Percentiles rank a stretch among this genome's conserved stretches.
phyloP scores from a whole-genome alignment of 75 land plant species.

The Cryptomeria japonica region DNA sequence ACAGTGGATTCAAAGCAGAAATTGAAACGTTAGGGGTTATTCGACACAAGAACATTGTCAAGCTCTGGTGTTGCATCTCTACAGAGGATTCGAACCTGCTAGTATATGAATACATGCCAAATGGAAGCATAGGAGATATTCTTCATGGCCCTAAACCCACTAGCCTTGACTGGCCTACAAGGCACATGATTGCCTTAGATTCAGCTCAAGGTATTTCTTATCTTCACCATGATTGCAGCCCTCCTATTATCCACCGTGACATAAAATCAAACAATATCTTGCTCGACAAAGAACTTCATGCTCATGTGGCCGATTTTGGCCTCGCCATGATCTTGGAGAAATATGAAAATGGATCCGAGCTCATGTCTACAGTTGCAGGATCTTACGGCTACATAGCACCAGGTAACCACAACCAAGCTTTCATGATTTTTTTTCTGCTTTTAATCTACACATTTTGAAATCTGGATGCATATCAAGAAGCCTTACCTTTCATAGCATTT shows the following conservation, averaged over 20 bases:
- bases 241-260: conserved; percentile 39
- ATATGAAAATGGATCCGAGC: conserved; percentile 13
- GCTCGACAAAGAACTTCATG: conserved; percentile 27
- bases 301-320: conserved; percentile 43
- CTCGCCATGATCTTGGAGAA: conserved; percentile 33
- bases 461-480: not conserved
- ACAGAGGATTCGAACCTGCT: conserved; percentile 31
- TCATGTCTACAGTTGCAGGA: conserved; percentile 29
- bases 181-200: conserved; percentile 18
- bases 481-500: not conserved
- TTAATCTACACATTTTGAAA: not conserved
- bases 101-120: conserved; percentile 47
- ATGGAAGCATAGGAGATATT: conserved; percentile 37
- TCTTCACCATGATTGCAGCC: conserved; percentile 44
- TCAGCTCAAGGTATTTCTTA: conserved; percentile 37
- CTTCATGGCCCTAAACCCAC: conserved; percentile 20
- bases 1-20: conserved; percentile 21
- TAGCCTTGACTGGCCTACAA: conserved; percentile 18
- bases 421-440: not conserved
- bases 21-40: conserved; percentile 31
- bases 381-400: conserved; percentile 43
- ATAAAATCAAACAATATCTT: conserved; percentile 45
- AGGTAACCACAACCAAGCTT: conserved; percentile 13
- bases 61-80: conserved; percentile 40
- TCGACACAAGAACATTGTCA: conserved; percentile 40